Percentiles rank a stretch among this genome's conserved stretches.
These are phyloP conservation scores for Leccinum fibrillosum DNA, from an alignment of 768 basidiomycete species.

Conservation along the genomic window DNA sequence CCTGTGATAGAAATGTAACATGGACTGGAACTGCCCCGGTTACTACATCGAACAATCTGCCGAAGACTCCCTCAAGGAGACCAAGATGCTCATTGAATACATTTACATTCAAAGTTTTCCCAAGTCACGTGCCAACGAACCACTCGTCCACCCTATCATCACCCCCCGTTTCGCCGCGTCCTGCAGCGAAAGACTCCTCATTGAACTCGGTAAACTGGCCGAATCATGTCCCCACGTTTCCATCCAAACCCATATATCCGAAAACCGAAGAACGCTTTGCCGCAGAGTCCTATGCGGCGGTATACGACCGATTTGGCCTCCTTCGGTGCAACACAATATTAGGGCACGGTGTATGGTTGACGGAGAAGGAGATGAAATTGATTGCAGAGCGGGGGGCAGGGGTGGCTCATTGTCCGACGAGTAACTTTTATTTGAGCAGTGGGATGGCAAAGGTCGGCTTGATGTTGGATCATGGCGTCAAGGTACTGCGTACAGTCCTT, in stretches of 20 bases:
- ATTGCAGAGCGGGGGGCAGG: conserved; percentile 64
- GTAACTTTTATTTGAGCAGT: conserved; percentile 86
- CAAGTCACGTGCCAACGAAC: conserved; percentile 31
- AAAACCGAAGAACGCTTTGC: conserved; percentile 75
- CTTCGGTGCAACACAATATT: conserved; percentile 76
- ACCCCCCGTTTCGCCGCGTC: conserved; percentile 94
- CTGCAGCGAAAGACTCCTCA: conserved; percentile 66
- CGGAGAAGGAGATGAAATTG: conserved; percentile 63
- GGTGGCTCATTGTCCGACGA: conserved; percentile 89
- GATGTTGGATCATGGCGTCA: conserved; percentile 78
- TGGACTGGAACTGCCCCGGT: conserved; percentile 59
- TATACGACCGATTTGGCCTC: conserved; percentile 75
- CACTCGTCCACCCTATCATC: conserved; percentile 81
- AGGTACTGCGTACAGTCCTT: conserved; percentile 41
- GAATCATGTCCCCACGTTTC: conserved; percentile 51
- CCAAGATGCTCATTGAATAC: conserved; percentile 52
- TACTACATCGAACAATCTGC: conserved; percentile 63
- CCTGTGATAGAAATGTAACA: conserved; percentile 27
- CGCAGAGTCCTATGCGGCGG: conserved; percentile 61
- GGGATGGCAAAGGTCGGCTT: conserved; percentile 76
- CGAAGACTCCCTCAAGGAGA: conserved; percentile 53
- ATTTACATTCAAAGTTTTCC: conserved; percentile 57
- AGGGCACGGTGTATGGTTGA: conserved; percentile 81
- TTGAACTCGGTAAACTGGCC: conserved; percentile 55
- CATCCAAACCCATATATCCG: conserved; percentile 91